Evolutionary conservation across 2,329 filamentous ascomycete species (phyloP).

Genomic region (Pseudogymnoascus sp.): DNA sequence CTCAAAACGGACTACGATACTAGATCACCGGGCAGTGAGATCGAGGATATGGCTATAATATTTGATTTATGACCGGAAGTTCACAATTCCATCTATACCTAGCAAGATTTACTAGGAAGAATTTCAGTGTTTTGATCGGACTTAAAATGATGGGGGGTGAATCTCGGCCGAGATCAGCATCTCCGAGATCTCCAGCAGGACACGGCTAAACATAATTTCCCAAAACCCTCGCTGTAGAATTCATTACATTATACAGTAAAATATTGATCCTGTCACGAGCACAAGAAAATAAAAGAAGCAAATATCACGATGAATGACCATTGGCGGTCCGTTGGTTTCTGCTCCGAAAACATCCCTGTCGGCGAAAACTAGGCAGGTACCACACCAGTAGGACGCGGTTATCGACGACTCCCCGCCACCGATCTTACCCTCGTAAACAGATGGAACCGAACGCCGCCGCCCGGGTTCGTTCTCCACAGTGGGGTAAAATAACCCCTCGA

Average conservation of each 20-base stretch:
- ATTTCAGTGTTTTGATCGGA: not conserved
- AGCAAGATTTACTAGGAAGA: not conserved
- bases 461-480: slow-evolving; percentile 1
- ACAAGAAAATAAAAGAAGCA: not conserved
- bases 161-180: not conserved
- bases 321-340: not conserved
- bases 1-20: not conserved
- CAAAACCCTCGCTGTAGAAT: not conserved
- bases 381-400: not conserved
- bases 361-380: not conserved
- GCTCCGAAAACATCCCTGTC: not conserved
- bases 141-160: not conserved
- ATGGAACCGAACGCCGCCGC: not conserved
- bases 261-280: not conserved
- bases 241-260: not conserved
- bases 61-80: not conserved
- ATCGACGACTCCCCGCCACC: not conserved
- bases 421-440: not conserved
- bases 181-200: not conserved
- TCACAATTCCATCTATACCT: not conserved
- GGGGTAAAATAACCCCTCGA: slow-evolving; percentile 6
- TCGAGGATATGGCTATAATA: not conserved
- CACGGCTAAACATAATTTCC: not conserved
- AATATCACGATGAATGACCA: not conserved
- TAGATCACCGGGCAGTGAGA: not conserved